These are phyloP conservation scores for Cryptococcus sp. DNA, from an alignment of 1,284 basidiomycete species.

Conservation along the genomic window DNA sequence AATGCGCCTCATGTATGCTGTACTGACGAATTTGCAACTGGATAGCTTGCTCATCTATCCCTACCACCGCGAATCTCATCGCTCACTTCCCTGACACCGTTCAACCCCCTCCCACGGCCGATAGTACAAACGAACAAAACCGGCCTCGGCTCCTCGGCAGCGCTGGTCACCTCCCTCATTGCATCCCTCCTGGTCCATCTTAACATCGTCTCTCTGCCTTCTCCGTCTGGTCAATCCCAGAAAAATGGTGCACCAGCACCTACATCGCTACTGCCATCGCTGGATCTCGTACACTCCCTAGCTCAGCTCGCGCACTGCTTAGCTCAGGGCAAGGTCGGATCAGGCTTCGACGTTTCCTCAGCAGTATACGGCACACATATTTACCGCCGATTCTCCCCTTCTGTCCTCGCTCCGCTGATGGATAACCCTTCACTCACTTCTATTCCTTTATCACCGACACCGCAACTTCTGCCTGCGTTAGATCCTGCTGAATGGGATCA, in stretches of 20 bases:
- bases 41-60: conserved; percentile 63
- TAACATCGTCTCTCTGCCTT: conserved; percentile 58
- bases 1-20: no score
- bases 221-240: conserved; percentile 15
- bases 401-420: conserved; percentile 70
- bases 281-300: conserved; percentile 78
- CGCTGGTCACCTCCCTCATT: conserved; percentile 92
- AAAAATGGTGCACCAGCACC: conserved; percentile 16
- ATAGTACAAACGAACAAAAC: conserved; percentile 92
- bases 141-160: conserved; percentile 93
- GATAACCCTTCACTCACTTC: conserved; percentile 14
- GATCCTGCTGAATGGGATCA: conserved; percentile 39
- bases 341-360: conserved; percentile 93
- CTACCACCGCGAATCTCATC: conserved; percentile 61
- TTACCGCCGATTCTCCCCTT: conserved; percentile 85
- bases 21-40: no score
- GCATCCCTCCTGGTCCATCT: conserved; percentile 81
- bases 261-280: neutral
- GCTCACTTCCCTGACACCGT: conserved; percentile 67
- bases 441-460: conserved; percentile 19
- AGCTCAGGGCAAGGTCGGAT: conserved; percentile 97
- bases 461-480: conserved; percentile 8
- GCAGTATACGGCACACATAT: conserved; percentile 94
- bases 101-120: conserved; percentile 68
- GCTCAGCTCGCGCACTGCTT: conserved; percentile 94